These are phyloP conservation scores for Corynascus novoguineensis DNA, from an alignment of 495 filamentous ascomycete genomes.

Conservation along the genomic window DNA sequence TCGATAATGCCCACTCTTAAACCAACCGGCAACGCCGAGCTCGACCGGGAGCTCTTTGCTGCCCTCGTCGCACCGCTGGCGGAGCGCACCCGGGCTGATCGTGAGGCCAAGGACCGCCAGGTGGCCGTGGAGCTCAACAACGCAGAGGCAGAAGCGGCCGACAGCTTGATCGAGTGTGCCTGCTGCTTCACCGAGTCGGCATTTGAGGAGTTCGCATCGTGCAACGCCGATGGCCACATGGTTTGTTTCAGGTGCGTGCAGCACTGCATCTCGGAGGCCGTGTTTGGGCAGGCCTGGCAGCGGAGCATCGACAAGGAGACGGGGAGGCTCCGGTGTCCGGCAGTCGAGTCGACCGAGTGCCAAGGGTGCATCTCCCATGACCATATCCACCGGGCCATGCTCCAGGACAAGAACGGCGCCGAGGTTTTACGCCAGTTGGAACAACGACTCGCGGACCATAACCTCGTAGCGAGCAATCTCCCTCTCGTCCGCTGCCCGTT, in stretches of 20 bases:
- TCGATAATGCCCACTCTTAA: conserved; percentile 54
- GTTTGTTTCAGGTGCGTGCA: conserved; percentile 83
- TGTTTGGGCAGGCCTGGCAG: conserved; percentile 90
- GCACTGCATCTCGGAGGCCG: conserved; percentile 68
- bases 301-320: conserved; percentile 66
- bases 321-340: conserved; percentile 73
- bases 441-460: conserved; percentile 66
- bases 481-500: conserved; percentile 84
- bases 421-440: conserved; percentile 69
- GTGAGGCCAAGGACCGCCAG: conserved; percentile 55
- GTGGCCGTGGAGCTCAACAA: conserved; percentile 67
- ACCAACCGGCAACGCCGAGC: conserved; percentile 66
- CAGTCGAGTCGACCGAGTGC: conserved; percentile 64
- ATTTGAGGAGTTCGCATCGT: conserved; percentile 78
- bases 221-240: conserved; percentile 65
- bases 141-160: conserved; percentile 63
- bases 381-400: conserved; percentile 65
- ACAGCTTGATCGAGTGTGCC: conserved; percentile 77
- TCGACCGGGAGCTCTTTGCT: conserved; percentile 72
- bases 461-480: conserved; percentile 61
- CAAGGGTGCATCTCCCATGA: conserved; percentile 62
- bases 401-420: conserved; percentile 57
- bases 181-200: conserved; percentile 77
- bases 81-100: conserved; percentile 47
- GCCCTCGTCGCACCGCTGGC: conserved; percentile 62